phyloP scores from a whole-genome alignment of 345 rosid genomes.

The Isatis tinctoria region DNA sequence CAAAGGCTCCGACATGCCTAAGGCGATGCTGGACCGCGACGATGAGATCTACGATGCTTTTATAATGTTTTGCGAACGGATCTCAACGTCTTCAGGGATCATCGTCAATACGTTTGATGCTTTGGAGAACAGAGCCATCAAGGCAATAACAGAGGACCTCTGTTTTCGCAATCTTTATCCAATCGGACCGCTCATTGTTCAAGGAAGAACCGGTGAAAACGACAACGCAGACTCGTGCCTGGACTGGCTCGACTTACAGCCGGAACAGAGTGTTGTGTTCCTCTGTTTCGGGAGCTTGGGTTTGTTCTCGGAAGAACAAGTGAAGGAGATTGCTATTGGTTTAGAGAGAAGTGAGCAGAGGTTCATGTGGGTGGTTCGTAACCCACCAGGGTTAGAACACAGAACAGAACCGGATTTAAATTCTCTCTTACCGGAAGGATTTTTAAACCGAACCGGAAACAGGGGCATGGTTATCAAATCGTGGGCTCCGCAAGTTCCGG shows the following conservation, averaged over 20 bases:
- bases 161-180: constrained; percentile 40
- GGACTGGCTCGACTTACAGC: constrained; percentile 48
- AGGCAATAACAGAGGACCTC: constrained; percentile 40
- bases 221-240: constrained; percentile 17
- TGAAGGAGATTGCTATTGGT: constrained; percentile 43
- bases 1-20: constrained; percentile 26
- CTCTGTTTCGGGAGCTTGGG: constrained; percentile 59
- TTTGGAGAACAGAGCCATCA: constrained; percentile 40
- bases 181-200: constrained; percentile 47
- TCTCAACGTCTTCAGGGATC: constrained; percentile 39
- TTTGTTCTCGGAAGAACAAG: constrained; percentile 34
- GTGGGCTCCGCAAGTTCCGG: constrained; percentile 59
- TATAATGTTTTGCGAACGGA: not conserved
- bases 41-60: constrained; percentile 29
- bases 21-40: constrained; percentile 25
- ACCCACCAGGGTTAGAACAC: constrained; percentile 28
- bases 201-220: not conserved
- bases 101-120: constrained; percentile 49
- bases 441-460: constrained; percentile 34
- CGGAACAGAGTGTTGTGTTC: constrained; percentile 41
- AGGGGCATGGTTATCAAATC: constrained; percentile 44
- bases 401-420: constrained; percentile 26
- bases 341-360: constrained; percentile 44
- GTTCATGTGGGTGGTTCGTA: constrained; percentile 52
- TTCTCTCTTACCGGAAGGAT: constrained; percentile 41